Evolutionary conservation across 2,329 filamentous ascomycete genomes (phyloP), one percentile per base, ranked within the genome.

Genomic region (Scolecobasidium constrictum): DNA sequence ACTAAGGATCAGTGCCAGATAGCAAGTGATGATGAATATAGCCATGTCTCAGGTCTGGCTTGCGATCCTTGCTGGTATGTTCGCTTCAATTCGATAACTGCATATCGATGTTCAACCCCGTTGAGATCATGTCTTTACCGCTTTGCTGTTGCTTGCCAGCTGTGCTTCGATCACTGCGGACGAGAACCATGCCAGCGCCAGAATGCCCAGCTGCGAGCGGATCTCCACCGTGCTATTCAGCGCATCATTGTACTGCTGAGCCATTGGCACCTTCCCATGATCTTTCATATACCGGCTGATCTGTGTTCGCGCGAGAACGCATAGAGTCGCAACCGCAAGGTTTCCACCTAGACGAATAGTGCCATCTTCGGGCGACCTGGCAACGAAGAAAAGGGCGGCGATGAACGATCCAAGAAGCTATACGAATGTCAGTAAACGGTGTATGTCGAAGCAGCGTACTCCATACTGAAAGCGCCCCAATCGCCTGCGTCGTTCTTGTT

Each of bases 161-260:
- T n/a, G n/a, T 7, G 26, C 26, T 31, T 43, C 42, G 13, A 43
- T 5, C 20, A 43, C 34, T 19, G 23, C 31, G 11, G 34, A 40
- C 21, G 44, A 12, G 12, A 28, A 31, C 46, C 44, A 48, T 4
- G 23, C 31, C 33, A 38, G 17, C 13, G 22, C 41, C 44, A 55
- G 34, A 13, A 49, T 41, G 12, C 52, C 53, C 17, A 60, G 43
- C 9, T 58, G 7, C 17, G 42, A 21, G 0, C 57, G 53, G 2
- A 58, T 51, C n/a, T 45, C 46, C 46, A 57, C 53, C 11, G 55
- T 58, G 1, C 58, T 58, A 5, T 48, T 38, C 9, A 63, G 52
- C 2, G 61, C 60, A 35, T 60, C 54, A 42, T 64, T 64, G 47
- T 57, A 63, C 7, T 55, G 53, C 34, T 56, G 46, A 2, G 61